Evolutionary conservation across 805 yeast genomes (phyloP).

Genomic region (Cyberlindnera xylosilytica): DNA sequence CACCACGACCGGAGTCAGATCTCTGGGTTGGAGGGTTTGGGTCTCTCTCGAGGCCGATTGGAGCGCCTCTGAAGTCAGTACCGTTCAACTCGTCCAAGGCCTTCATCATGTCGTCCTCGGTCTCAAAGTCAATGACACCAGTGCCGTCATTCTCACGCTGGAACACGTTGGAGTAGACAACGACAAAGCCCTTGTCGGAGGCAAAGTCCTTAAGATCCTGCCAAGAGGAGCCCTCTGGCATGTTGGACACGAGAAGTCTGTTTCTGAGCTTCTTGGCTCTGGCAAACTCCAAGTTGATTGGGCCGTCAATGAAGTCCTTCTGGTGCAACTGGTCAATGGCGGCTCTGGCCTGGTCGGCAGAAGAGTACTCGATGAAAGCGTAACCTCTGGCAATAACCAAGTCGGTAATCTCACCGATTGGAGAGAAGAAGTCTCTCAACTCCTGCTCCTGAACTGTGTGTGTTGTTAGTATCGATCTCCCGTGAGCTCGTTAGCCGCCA

Average conservation of each 20-base stretch:
- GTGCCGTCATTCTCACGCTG: constrained; percentile 44
- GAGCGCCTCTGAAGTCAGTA: constrained; percentile 65
- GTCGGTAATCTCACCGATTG: constrained; percentile 65
- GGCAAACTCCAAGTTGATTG: constrained; percentile 41
- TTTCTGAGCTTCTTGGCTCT: constrained; percentile 56
- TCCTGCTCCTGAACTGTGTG: constrained; percentile 45
- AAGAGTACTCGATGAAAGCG: constrained; percentile 85
- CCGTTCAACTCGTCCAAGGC: constrained; percentile 75
- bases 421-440: constrained; percentile 63
- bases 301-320: constrained; percentile 56
- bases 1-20: constrained; percentile 42
- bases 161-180: constrained; percentile 53
- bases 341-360: constrained; percentile 62
- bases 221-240: constrained; percentile 80
- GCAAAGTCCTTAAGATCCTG: constrained; percentile 89
- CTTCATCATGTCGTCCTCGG: constrained; percentile 71
- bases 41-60: constrained; percentile 76
- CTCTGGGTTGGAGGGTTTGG: constrained; percentile 49
- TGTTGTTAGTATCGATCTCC: constrained; percentile 8
- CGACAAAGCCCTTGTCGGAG: constrained; percentile 66
- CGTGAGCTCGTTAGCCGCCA: not conserved
- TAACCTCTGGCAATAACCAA: constrained; percentile 75
- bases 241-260: constrained; percentile 65
- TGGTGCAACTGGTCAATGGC: constrained; percentile 81
- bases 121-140: constrained; percentile 44